phyloP scores from a whole-genome alignment of 495 filamentous ascomycete species.

The Cercophora newfieldiana region DNA sequence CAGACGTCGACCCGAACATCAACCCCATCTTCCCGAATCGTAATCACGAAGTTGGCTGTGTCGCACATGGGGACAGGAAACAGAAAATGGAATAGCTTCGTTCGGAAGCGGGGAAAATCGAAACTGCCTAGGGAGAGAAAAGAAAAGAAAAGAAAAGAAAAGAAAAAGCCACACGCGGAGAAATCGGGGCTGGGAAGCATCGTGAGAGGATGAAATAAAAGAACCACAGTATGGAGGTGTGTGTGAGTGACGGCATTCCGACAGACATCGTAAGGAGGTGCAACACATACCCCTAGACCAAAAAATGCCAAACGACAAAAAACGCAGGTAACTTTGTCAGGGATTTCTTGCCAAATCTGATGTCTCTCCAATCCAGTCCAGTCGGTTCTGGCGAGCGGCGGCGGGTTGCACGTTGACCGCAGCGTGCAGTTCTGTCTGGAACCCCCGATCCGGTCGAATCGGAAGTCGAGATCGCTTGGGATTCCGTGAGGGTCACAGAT shows the following conservation, averaged over 20 bases:
- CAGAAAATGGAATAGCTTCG: background rate
- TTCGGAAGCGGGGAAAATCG: background rate
- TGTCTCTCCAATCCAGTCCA: background rate
- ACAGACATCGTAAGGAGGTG: background rate
- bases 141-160: background rate
- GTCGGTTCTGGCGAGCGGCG: background rate
- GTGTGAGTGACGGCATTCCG: background rate
- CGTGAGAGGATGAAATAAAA: background rate
- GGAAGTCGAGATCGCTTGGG: conserved; percentile 5
- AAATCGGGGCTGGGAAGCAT: background rate
- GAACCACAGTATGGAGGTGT: background rate
- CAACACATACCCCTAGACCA: background rate
- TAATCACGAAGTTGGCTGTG: background rate
- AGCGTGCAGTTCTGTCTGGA: background rate
- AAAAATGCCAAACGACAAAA: background rate
- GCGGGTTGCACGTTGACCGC: background rate
- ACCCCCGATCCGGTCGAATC: conserved; percentile 6
- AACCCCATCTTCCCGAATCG: background rate
- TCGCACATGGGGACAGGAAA: background rate
- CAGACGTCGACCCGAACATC: background rate
- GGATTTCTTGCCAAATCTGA: background rate
- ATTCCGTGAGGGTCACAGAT: conserved; percentile 8
- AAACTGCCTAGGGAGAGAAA: background rate
- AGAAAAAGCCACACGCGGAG: background rate
- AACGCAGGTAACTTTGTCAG: background rate